A percentile compares a stretch with the other conserved stretches of the same genome.
These are phyloP conservation scores for Fraxinus paxiana DNA, from an alignment of 305 asterid genomes.

Conservation along the genomic window DNA sequence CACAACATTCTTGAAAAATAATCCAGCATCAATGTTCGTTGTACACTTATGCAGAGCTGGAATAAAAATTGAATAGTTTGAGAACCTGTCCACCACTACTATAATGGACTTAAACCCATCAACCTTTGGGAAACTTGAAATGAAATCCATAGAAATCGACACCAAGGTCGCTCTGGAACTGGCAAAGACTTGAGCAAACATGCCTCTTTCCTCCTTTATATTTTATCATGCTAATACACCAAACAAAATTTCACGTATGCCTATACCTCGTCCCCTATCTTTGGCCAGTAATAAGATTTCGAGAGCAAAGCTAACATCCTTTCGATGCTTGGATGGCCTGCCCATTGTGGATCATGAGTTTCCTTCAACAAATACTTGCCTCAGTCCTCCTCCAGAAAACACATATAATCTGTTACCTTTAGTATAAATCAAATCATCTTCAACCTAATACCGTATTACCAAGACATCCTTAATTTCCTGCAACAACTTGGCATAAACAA, in stretches of 20 bases:
- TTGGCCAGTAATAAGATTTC: background rate
- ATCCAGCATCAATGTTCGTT: background rate
- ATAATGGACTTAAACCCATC: background rate
- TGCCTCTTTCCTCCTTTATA: background rate
- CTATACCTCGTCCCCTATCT: background rate
- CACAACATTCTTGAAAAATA: background rate
- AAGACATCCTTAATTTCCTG: background rate
- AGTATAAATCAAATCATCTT: background rate
- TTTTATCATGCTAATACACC: background rate
- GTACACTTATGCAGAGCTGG: background rate
- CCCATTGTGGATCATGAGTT: background rate
- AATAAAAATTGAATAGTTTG: background rate
- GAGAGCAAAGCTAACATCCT: background rate
- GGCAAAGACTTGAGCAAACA: background rate
- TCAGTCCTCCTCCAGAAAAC: background rate
- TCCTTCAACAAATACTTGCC: background rate
- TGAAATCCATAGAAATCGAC: background rate
- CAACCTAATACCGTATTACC: background rate
- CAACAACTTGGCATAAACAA: background rate
- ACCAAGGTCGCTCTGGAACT: background rate
- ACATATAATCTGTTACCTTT: background rate
- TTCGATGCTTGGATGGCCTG: background rate
- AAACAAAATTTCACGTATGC: background rate
- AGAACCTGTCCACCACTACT: background rate
- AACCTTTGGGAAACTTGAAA: background rate